A percentile compares a stretch with the other conserved stretches of the same genome.
Evolutionary conservation across 371 early-diverging fungal genomes (phyloP).

Genomic region (Parasitella parasitica): DNA sequence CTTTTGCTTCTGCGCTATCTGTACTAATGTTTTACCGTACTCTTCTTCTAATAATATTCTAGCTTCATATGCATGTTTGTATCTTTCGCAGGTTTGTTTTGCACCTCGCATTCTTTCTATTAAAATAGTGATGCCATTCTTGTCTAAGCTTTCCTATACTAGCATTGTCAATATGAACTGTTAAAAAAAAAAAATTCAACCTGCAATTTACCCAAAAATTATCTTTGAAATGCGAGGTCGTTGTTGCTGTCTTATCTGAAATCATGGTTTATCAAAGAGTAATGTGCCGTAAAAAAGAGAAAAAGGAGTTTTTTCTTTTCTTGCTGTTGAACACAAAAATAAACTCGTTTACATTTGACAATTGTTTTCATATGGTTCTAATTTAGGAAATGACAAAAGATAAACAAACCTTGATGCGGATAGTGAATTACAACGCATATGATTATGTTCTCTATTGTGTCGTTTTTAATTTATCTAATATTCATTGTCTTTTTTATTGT

Average conservation of each 20-base stretch:
- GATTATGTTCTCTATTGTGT: too few relatives aligned
- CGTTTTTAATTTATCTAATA: too few relatives aligned
- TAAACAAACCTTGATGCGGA: neutral
- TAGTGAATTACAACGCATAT: neutral
- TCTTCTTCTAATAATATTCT: conserved; percentile 28
- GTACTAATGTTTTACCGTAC: conserved; percentile 23
- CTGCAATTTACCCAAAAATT: conserved; percentile 10
- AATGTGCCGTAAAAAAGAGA: neutral
- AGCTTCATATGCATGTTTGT: conserved; percentile 26
- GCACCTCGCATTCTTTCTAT: conserved; percentile 29
- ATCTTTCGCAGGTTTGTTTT: conserved; percentile 28
- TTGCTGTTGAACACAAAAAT: neutral
- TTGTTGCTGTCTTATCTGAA: neutral
- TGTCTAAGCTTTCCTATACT: conserved; percentile 23
- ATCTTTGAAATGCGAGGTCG: neutral
- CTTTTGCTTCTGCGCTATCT: conserved; percentile 24
- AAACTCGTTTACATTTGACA: neutral
- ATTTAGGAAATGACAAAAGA: neutral
- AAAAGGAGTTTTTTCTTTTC: neutral
- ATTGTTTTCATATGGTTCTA: conserved; percentile 2
- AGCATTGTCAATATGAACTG: neutral
- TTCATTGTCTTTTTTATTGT: too few relatives aligned
- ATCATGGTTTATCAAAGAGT: neutral
- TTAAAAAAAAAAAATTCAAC: neutral
- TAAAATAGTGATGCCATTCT: conserved; percentile 24